Percentiles rank a stretch among this genome's conserved stretches.
Conservation (phyloP, 2,329 filamentous ascomycete genomes). For the Huntiella bhutanensis region DNA sequence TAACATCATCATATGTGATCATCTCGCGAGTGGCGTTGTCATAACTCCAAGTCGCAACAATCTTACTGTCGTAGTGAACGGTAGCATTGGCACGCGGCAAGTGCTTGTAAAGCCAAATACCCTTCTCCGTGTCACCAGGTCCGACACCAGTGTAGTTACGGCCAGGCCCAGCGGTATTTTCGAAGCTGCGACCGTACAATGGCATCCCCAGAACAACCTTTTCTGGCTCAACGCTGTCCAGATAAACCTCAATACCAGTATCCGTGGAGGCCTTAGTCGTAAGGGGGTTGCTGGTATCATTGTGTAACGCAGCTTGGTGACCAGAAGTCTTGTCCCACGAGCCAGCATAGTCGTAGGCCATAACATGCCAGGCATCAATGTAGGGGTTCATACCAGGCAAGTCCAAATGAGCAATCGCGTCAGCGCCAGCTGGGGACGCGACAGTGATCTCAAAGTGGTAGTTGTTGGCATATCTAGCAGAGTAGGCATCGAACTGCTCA, state of each 20-base stretch:
- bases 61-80: slow-evolving; percentile 36
- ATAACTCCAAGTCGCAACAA: slow-evolving; percentile 53
- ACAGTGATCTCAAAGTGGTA: slow-evolving; percentile 34
- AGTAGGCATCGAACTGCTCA: slow-evolving; percentile 24
- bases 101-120: slow-evolving; percentile 65
- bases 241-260: slow-evolving; percentile 44
- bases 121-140: slow-evolving; percentile 48
- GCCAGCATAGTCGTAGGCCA: slow-evolving; percentile 56
- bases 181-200: slow-evolving; percentile 57
- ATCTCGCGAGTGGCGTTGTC: slow-evolving; percentile 38
- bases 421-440: slow-evolving; percentile 28
- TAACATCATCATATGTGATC: slow-evolving; percentile 49
- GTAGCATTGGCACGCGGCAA: slow-evolving; percentile 43
- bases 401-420: slow-evolving; percentile 31
- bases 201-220: slow-evolving; percentile 69
- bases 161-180: slow-evolving; percentile 41
- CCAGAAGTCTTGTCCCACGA: slow-evolving; percentile 43
- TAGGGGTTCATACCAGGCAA: slow-evolving; percentile 35
- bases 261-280: slow-evolving; percentile 53
- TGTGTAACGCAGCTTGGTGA: slow-evolving; percentile 34
- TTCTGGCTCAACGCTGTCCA: slow-evolving; percentile 29
- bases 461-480: slow-evolving; percentile 20
- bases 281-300: slow-evolving; percentile 21
- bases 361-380: slow-evolving; percentile 40
- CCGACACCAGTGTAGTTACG: slow-evolving; percentile 44